phyloP scores from a whole-genome alignment of 208 protist genomes.

The Trichomonas gallinae region DNA sequence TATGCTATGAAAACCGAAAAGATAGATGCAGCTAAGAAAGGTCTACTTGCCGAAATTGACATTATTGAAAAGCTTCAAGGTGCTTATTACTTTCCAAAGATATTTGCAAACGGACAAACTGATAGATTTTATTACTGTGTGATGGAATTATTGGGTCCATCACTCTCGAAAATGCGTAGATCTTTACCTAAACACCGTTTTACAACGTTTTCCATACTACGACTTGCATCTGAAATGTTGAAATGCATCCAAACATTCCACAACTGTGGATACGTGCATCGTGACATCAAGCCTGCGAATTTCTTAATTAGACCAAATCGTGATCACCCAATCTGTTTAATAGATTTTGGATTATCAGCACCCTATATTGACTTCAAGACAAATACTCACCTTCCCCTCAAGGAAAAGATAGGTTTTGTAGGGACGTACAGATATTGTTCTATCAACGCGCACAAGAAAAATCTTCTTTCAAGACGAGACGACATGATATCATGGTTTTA shows the following conservation, averaged over 20 bases:
- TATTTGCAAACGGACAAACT: background rate
- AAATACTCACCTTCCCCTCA: background rate
- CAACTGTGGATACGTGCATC: background rate
- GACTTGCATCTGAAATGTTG: background rate
- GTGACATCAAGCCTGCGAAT: background rate
- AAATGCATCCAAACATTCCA: background rate
- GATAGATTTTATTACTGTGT: background rate
- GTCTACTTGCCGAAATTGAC: background rate
- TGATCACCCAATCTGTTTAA: background rate
- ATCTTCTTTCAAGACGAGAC: background rate
- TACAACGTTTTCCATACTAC: background rate
- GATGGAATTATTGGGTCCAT: background rate
- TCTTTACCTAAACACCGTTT: background rate
- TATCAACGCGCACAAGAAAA: background rate
- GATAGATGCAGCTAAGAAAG: background rate
- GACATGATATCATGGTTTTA: conserved; percentile 14
- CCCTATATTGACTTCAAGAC: background rate
- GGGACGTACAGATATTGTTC: background rate
- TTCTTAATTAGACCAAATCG: background rate
- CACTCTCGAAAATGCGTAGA: background rate
- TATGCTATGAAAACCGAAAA: background rate
- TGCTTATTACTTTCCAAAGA: background rate
- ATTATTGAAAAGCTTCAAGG: too few relatives aligned
- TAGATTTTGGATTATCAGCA: background rate
- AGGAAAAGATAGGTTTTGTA: background rate